These are phyloP conservation scores for Metschnikowia corniflorae DNA, from an alignment of 805 yeast genomes.

Conservation along the genomic window DNA sequence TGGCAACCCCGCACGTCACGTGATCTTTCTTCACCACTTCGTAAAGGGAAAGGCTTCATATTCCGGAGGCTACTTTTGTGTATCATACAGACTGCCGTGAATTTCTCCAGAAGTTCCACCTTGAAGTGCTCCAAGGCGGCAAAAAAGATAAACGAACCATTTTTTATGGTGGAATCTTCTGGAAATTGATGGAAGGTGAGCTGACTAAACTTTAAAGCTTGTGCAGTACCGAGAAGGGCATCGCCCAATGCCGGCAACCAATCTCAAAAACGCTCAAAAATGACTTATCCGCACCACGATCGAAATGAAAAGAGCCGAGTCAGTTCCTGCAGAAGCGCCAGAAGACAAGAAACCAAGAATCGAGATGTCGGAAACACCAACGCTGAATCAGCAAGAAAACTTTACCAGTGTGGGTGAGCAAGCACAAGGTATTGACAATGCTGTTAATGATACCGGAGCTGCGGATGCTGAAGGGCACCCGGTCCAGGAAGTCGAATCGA, in stretches of 20 bases:
- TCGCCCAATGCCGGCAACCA: background rate
- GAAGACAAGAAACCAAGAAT: constrained; percentile 17
- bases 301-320: constrained; percentile 15
- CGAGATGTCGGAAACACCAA: constrained; percentile 8
- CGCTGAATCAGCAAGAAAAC: constrained; percentile 9
- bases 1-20: too few species aligned
- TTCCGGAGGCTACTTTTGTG: too few species aligned
- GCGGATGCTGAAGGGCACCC: constrained; percentile 91
- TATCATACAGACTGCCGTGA: too few species aligned
- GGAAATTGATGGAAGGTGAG: background rate
- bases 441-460: constrained; percentile 58
- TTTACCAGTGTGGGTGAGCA: constrained; percentile 29
- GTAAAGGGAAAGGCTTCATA: too few species aligned
- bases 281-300: background rate
- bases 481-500: constrained; percentile 89
- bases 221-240: constrained; percentile 13
- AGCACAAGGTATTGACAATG: constrained; percentile 37
- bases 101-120: too few species aligned
- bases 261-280: constrained; percentile 2
- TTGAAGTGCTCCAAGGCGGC: too few species aligned
- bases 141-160: too few species aligned
- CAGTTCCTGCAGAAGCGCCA: constrained; percentile 12
- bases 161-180: background rate
- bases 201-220: constrained; percentile 4
- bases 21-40: too few species aligned